A percentile compares a stretch with the other conserved stretches of the same genome.
Evolutionary conservation across 116 monocot genomes (phyloP).

Genomic region (Posidonia oceanica): DNA sequence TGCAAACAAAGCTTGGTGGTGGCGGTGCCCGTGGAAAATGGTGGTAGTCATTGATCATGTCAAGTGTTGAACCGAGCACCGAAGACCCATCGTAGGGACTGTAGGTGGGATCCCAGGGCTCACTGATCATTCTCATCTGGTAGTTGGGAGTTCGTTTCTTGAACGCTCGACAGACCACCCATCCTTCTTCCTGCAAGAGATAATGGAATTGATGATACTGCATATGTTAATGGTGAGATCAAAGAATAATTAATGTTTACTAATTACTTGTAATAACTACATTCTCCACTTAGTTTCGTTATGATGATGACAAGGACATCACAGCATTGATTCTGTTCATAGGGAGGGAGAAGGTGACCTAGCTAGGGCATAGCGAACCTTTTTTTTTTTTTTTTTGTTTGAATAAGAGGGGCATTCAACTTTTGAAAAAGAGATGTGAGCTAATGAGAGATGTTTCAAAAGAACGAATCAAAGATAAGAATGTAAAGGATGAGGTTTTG

Average conservation of each 20-base stretch:
- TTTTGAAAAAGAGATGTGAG: not conserved
- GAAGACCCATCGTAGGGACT: conserved; percentile 8
- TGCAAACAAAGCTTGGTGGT: conserved; percentile 18
- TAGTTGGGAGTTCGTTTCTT: conserved; percentile 45
- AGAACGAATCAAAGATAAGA: not conserved
- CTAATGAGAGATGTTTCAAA: not conserved
- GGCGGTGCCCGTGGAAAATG: conserved; percentile 1
- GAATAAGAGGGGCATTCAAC: not conserved
- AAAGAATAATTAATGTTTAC: not conserved
- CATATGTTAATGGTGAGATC: not conserved
- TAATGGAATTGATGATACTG: not conserved
- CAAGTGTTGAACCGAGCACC: conserved; percentile 8
- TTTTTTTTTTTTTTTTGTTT: too few relatives aligned
- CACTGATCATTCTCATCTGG: conserved; percentile 21
- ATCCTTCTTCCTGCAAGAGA: conserved; percentile 86
- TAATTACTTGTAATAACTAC: too few relatives aligned
- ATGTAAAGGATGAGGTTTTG: not conserved
- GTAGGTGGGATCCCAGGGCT: conserved; percentile 33
- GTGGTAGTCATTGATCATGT: conserved; percentile 3
- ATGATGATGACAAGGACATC: too few relatives aligned
- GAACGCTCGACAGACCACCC: conserved; percentile 97
- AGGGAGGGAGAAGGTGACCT: too few relatives aligned
- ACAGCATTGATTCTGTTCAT: too few relatives aligned
- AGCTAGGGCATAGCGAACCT: too few relatives aligned
- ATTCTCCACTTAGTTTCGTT: too few relatives aligned